These are phyloP conservation scores for Clohesyomyces aquaticus DNA, from an alignment of 495 filamentous ascomycete genomes.

Conservation along the genomic window DNA sequence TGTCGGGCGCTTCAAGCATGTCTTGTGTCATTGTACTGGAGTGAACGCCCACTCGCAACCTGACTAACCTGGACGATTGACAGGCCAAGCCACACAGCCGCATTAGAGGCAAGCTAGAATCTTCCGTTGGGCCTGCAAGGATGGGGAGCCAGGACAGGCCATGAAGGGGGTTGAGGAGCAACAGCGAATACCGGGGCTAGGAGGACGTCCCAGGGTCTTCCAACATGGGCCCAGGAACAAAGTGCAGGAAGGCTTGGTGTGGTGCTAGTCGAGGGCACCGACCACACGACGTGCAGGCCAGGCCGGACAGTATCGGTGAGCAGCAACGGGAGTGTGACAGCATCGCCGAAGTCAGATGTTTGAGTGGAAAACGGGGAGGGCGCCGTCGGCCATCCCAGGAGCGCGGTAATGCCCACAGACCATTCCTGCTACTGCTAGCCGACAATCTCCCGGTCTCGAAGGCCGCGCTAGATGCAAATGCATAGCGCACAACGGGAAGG, in stretches of 20 bases:
- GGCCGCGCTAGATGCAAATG: not conserved
- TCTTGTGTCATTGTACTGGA: slow-evolving; percentile 38
- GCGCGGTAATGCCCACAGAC: not conserved
- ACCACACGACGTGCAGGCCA: slow-evolving; percentile 5
- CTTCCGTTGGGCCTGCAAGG: slow-evolving; percentile 18
- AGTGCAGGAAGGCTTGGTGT: not conserved
- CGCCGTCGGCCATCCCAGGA: slow-evolving; percentile 8
- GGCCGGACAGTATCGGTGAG: slow-evolving; percentile 2
- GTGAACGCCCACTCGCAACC: slow-evolving; percentile 14
- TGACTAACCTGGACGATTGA: slow-evolving; percentile 19
- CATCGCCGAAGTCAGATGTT: not conserved
- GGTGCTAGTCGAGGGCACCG: not conserved
- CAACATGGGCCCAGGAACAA: not conserved
- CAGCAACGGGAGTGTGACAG: not conserved
- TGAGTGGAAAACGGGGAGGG: not conserved
- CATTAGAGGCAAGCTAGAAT: slow-evolving; percentile 29
- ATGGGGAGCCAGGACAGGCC: slow-evolving; percentile 1
- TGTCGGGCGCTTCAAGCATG: slow-evolving; percentile 15
- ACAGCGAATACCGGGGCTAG: not conserved
- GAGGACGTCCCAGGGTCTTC: not conserved
- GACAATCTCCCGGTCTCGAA: slow-evolving; percentile 26
- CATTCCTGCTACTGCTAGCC: slow-evolving; percentile 10
- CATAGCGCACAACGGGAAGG: slow-evolving; percentile 8
- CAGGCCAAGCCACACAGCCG: slow-evolving; percentile 21
- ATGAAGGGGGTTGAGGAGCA: not conserved